These are phyloP conservation scores for Cryptococcus neoformans DNA, from an alignment of 1,284 basidiomycete genomes.

Conservation along the genomic window DNA sequence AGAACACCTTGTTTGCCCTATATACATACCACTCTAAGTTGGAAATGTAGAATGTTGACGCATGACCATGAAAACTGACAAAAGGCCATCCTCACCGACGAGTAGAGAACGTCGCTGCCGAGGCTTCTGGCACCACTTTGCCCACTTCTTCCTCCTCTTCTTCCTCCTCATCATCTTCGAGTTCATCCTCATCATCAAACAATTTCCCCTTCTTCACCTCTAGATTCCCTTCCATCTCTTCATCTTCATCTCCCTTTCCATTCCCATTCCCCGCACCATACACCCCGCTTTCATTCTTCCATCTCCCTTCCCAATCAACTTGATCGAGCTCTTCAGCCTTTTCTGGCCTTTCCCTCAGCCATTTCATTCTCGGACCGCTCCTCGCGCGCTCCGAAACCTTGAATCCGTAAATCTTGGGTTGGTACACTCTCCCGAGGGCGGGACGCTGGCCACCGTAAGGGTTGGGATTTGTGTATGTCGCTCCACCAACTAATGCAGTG, in stretches of 20 bases:
- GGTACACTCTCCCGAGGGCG: constrained; percentile 80
- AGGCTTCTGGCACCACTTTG: neutral
- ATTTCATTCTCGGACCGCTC: constrained; percentile 94
- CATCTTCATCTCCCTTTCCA: constrained; percentile 38
- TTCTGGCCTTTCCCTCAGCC: constrained; percentile 83
- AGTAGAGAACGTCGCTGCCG: no score
- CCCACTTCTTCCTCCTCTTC: constrained; percentile 14
- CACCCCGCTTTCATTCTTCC: constrained; percentile 55
- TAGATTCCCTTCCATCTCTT: constrained; percentile 6
- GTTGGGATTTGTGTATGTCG: constrained; percentile 60
- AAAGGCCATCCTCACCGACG: no score
- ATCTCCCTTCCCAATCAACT: constrained; percentile 82
- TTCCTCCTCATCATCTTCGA: constrained; percentile 17
- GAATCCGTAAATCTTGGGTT: constrained; percentile 86
- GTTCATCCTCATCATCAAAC: constrained; percentile 19
- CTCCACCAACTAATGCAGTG: constrained; percentile 25
- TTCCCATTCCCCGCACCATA: constrained; percentile 26
- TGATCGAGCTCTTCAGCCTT: constrained; percentile 73
- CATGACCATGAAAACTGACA: no score
- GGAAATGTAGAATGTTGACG: no score
- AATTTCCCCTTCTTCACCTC: constrained; percentile 7
- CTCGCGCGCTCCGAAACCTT: constrained; percentile 60
- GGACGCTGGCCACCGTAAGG: constrained; percentile 73
- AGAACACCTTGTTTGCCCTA: no score
- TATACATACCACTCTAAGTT: no score